phyloP scores from a whole-genome alignment of 2,329 filamentous ascomycete species.

The Dryadomyces sulphureus region DNA sequence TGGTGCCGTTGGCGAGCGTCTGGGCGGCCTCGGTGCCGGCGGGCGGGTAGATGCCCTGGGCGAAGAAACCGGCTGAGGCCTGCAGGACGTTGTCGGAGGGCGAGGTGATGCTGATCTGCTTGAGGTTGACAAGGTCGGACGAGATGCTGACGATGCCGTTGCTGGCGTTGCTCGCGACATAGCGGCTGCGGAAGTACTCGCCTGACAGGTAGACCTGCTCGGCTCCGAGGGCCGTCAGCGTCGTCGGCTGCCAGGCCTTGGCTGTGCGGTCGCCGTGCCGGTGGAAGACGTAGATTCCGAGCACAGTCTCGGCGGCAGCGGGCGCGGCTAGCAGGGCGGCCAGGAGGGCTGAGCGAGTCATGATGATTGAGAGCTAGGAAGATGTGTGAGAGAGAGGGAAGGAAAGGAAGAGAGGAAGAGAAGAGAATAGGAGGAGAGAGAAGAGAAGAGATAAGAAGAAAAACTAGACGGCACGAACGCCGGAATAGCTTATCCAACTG shows the following conservation, averaged over 20 bases:
- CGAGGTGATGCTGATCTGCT: constrained; percentile 57
- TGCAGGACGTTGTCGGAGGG: constrained; percentile 67
- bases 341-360: background rate
- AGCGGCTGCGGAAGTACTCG: constrained; percentile 60
- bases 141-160: constrained; percentile 52
- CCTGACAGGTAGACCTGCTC: constrained; percentile 59
- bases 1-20: constrained; percentile 56
- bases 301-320: constrained; percentile 43
- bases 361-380: background rate
- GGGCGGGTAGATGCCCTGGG: constrained; percentile 79
- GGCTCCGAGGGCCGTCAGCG: constrained; percentile 68
- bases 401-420: background rate
- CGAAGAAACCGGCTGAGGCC: constrained; percentile 63
- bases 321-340: background rate
- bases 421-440: no score
- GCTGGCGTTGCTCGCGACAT: constrained; percentile 47
- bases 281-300: constrained; percentile 77
- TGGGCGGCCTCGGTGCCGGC: constrained; percentile 40
- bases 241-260: constrained; percentile 56
- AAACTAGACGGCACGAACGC: background rate
- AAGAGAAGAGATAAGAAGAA: background rate
- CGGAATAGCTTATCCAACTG: no score
- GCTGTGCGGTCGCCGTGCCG: constrained; percentile 81
- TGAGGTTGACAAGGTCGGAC: constrained; percentile 47
- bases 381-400: no score